phyloP scores from a whole-genome alignment of 345 rosid species.

The Crucihimalaya himalaica region DNA sequence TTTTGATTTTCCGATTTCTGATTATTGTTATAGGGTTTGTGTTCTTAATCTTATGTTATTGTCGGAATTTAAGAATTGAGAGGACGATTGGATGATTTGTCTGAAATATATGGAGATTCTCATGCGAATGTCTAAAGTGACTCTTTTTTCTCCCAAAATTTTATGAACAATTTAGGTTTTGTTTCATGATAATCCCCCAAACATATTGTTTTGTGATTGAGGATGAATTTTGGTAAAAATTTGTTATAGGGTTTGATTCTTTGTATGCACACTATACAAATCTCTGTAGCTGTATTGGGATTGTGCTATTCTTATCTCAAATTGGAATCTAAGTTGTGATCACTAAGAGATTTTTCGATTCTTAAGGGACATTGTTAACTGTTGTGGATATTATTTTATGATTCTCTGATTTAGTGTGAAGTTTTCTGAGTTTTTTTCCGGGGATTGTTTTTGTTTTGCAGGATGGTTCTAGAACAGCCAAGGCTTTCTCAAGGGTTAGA shows the following conservation, averaged over 20 bases:
- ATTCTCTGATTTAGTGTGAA: neutral
- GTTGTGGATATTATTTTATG: neutral
- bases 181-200: neutral
- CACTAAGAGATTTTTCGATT: neutral
- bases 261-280: neutral
- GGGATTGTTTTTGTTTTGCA: neutral
- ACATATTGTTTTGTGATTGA: neutral
- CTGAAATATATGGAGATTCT: neutral
- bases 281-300: neutral
- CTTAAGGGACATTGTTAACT: neutral
- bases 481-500: constrained; percentile 38
- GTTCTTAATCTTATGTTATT: constrained; percentile 1
- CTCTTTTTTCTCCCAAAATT: neutral
- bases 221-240: neutral
- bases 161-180: constrained; percentile 11
- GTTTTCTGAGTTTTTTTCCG: neutral
- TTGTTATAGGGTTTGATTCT: constrained; percentile 29
- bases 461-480: constrained; percentile 37
- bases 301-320: constrained; percentile 1
- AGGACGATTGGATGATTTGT: neutral
- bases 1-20: neutral
- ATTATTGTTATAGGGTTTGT: constrained; percentile 3
- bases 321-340: neutral
- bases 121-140: neutral
- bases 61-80: constrained; percentile 12